Percentiles rank a stretch among this genome's conserved stretches.
These are phyloP conservation scores for Silene coronaria DNA, from an alignment of 179 eudicot species.

Conservation along the genomic window DNA sequence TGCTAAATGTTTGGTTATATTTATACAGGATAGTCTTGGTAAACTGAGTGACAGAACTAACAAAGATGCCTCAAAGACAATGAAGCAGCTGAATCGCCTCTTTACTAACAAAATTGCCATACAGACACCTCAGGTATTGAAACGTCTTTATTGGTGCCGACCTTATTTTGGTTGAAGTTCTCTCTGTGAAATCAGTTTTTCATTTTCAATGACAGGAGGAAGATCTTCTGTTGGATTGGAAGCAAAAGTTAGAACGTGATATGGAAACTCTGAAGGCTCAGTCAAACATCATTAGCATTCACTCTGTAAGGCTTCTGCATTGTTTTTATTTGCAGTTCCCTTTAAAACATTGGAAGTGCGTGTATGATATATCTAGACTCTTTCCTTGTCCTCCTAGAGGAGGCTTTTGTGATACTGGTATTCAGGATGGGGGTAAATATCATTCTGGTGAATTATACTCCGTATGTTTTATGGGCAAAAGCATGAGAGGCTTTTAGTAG, in stretches of 20 bases:
- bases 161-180: background rate
- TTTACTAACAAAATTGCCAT: slow-evolving; percentile 83
- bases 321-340: background rate
- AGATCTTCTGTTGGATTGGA: slow-evolving; percentile 67
- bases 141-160: background rate
- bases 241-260: slow-evolving; percentile 84
- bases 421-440: background rate
- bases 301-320: slow-evolving; percentile 46
- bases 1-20: background rate
- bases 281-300: slow-evolving; percentile 61
- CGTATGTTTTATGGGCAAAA: too few species aligned
- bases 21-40: slow-evolving; percentile 67
- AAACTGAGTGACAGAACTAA: slow-evolving; percentile 63
- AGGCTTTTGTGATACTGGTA: background rate
- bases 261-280: slow-evolving; percentile 75
- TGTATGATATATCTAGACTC: background rate
- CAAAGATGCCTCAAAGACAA: slow-evolving; percentile 67
- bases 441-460: too few species aligned
- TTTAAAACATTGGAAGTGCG: background rate
- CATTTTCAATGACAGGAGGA: slow-evolving; percentile 51
- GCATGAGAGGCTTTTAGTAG: too few species aligned
- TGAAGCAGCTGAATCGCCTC: slow-evolving; percentile 78
- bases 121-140: slow-evolving; percentile 79
- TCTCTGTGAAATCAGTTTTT: background rate
- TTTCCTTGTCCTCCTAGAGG: background rate